A percentile compares a stretch with the other conserved stretches of the same genome.
Conservation (phyloP, 345 rosid genomes). For the Turnera subulata region DNA sequence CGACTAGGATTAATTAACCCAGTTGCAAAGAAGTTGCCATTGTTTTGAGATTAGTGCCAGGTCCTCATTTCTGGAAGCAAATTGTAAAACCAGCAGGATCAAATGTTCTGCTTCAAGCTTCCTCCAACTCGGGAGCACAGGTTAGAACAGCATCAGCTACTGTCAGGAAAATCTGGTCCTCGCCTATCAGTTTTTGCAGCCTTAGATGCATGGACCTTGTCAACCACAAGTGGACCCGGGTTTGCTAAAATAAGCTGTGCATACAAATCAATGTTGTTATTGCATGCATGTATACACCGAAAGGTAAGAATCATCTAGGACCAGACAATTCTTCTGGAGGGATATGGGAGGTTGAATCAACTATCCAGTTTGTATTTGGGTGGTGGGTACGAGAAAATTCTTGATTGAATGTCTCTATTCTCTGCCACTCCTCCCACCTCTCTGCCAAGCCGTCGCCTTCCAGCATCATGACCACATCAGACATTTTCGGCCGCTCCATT, state of each 20-base stretch:
- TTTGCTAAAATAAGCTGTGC: constrained; percentile 79
- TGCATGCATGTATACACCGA: background rate
- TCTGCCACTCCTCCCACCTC: constrained; percentile 98
- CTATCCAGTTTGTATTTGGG: constrained; percentile 46
- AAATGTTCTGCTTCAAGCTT: no score
- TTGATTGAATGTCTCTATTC: constrained; percentile 63
- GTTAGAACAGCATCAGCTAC: constrained; percentile 84
- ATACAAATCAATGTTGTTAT: no score
- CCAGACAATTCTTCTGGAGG: constrained; percentile 71
- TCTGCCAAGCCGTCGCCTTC: constrained; percentile 91
- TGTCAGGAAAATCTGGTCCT: constrained; percentile 63
- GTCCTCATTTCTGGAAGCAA: no score
- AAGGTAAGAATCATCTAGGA: constrained; percentile 57
- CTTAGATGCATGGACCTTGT: constrained; percentile 69
- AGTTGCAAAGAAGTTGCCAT: no score
- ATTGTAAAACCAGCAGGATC: no score
- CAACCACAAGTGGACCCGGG: constrained; percentile 82
- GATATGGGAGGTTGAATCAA: constrained; percentile 58
- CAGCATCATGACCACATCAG: constrained; percentile 89
- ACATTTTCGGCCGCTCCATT: constrained; percentile 86
- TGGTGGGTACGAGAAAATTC: constrained; percentile 39
- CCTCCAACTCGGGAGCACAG: constrained; percentile 49
- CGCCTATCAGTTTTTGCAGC: constrained; percentile 47
- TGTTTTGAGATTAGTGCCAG: no score
- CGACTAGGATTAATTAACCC: no score